phyloP scores from a whole-genome alignment of 768 basidiomycete species.

The Ramaria rubella region DNA sequence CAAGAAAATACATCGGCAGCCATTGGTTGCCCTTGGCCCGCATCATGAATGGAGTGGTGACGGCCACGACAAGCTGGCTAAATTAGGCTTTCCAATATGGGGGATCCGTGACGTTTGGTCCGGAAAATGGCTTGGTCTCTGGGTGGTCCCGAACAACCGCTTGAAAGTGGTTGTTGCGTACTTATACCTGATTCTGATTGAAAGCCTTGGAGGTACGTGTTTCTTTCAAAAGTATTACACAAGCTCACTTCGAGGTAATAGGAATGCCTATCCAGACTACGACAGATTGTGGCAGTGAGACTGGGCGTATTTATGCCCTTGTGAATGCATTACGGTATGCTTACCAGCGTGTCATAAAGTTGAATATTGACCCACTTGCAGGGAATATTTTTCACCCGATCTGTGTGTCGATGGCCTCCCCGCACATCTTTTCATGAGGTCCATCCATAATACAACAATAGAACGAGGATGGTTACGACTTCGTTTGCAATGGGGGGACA shows the following conservation, averaged over 20 bases:
- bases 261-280: conserved; percentile 30
- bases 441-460: conserved; percentile 12
- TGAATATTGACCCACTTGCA: conserved; percentile 12
- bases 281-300: conserved; percentile 34
- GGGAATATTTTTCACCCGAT: conserved; percentile 24
- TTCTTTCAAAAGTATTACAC: no score
- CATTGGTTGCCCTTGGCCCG: conserved; percentile 33
- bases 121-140: conserved; percentile 24
- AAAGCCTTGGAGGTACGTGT: conserved; percentile 21
- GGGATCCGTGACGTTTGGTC: conserved; percentile 22
- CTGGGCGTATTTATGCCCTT: conserved; percentile 25
- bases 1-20: conserved; percentile 27
- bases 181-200: conserved; percentile 21
- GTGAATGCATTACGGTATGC: conserved; percentile 27
- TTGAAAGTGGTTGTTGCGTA: conserved; percentile 22
- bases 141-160: conserved; percentile 30
- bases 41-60: no score
- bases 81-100: conserved; percentile 29
- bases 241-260: conserved; percentile 9
- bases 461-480: conserved; percentile 33
- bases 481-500: conserved; percentile 27
- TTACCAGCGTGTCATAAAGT: neutral
- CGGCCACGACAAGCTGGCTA: no score
- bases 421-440: conserved; percentile 27
- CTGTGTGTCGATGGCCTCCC: conserved; percentile 19